Base-by-base conservation (phyloP, 1,284 basidiomycete species). In the Ganoderma lucidum region DNA sequence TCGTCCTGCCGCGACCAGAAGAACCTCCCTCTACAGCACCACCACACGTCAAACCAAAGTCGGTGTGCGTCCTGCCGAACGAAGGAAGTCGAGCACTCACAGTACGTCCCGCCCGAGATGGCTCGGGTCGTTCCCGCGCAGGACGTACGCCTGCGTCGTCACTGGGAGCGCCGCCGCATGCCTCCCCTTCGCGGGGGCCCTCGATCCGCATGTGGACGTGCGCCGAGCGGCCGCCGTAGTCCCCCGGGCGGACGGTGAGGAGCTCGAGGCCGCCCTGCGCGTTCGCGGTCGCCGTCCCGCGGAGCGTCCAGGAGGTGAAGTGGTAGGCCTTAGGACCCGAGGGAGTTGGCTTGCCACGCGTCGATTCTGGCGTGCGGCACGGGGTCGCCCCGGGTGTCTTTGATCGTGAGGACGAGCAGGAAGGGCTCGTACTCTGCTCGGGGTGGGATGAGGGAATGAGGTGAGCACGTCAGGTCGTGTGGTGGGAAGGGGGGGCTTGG, bases 101-200 rank as follows among this genome's bases (percentile, higher is more conserved):
- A 6, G 42, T 17, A 77, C 66, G 58, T 79, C 78, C 2, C 32
- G 44, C n/a, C 64, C 37, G 66, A 77, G 66, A n/a, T 59, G 41
- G 30, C 59, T 41, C 42, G 59, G n/a, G 64, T 77, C 70, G 71
- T 80, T 79, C 41, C 66, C 72, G 17, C 70, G 65, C 67, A 76
- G 77, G 3, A 79, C 66, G 58, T 78, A 79, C 63, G 74, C 66
- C 70, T 80, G 78, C 6, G 78, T 78, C 42, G 78, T 79, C 63
- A 80, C 56, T 9, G 64, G 39, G 23, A 23, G 23, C 23, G 23
- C 23, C 23, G 23, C 23, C 10, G 72, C 70, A 42, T 67, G 75
- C 56, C 60, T 63, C n/a, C 65, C 62, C 10, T 70, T 45, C 6
- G 68, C 66, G 8, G 48, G 48, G 48, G 35, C 35, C 58, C 9